Conservation (phyloP, 2,329 filamentous ascomycete genomes). For the Claviceps sp. region DNA sequence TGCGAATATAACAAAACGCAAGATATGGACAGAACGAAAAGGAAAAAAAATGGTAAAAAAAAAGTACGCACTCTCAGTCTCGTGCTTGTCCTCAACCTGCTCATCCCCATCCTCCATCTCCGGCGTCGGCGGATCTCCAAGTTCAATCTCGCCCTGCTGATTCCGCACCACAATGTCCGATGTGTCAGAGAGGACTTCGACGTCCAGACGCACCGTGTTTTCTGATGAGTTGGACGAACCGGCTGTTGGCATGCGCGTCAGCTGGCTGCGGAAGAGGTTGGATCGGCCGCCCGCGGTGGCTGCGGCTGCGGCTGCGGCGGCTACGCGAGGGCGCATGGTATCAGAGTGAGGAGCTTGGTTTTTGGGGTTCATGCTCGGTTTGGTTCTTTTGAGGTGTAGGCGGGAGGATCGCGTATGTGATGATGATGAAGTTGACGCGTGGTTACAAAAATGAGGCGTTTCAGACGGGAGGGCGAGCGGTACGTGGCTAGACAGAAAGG, state of each 20-base stretch:
- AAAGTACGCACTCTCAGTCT: slow-evolving; percentile 36
- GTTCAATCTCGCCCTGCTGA: slow-evolving; percentile 47
- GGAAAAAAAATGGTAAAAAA: background rate
- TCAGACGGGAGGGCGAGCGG: too few relatives aligned
- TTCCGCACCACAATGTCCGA: slow-evolving; percentile 50
- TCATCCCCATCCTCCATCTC: slow-evolving; percentile 41
- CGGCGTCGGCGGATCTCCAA: slow-evolving; percentile 42
- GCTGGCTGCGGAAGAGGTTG: slow-evolving; percentile 47
- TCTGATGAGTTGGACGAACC: slow-evolving; percentile 23
- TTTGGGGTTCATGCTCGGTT: slow-evolving; percentile 3
- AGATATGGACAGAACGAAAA: background rate
- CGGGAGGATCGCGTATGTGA: background rate
- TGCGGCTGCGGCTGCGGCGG: slow-evolving; percentile 1
- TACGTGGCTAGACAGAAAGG: too few relatives aligned
- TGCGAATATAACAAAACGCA: background rate
- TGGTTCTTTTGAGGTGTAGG: too few relatives aligned
- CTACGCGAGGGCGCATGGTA: slow-evolving; percentile 1
- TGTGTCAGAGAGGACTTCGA: slow-evolving; percentile 30
- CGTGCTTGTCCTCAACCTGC: slow-evolving; percentile 43
- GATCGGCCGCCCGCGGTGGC: slow-evolving; percentile 4
- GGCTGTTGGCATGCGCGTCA: slow-evolving; percentile 42
- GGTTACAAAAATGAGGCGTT: too few relatives aligned
- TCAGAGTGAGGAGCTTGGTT: background rate
- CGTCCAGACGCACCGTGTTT: slow-evolving; percentile 34
- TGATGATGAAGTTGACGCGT: too few relatives aligned